Conservation (phyloP, 73 alveolate genomes). For the Tetrahymena thermophila region DNA sequence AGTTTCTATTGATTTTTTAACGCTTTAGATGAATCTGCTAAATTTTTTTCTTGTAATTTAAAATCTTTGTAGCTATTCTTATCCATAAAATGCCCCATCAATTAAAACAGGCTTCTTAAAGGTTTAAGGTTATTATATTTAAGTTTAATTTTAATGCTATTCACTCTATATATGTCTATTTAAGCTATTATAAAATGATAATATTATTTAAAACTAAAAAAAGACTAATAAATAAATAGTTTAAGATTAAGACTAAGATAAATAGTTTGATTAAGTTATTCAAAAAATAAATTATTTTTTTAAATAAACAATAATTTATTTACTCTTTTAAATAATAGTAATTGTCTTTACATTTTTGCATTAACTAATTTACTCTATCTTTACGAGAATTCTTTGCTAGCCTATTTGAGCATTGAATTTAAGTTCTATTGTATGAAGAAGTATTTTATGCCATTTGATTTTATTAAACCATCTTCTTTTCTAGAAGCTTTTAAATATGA, state of each 20-base stretch:
- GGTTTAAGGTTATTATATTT: neutral
- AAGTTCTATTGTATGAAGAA: neutral
- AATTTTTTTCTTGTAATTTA: neutral
- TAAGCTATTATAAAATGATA: neutral
- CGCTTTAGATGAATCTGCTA: neutral
- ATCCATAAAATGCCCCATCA: neutral
- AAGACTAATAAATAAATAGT: too few relatives aligned
- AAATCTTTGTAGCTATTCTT: neutral
- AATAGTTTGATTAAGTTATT: too few relatives aligned
- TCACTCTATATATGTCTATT: neutral
- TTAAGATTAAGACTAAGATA: too few relatives aligned
- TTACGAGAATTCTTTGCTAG: neutral
- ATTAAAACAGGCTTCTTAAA: neutral
- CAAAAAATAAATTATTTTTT: too few relatives aligned
- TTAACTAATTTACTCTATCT: neutral
- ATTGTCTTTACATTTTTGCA: neutral
- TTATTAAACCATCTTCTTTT: neutral
- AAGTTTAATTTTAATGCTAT: neutral
- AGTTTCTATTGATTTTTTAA: neutral
- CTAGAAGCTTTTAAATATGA: neutral
- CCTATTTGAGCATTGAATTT: neutral
- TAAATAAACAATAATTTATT: neutral
- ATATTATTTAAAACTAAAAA: too few relatives aligned
- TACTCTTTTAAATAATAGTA: neutral
- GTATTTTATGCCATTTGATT: neutral